Conservation (phyloP, 768 basidiomycete genomes). For the Mycena venus region DNA sequence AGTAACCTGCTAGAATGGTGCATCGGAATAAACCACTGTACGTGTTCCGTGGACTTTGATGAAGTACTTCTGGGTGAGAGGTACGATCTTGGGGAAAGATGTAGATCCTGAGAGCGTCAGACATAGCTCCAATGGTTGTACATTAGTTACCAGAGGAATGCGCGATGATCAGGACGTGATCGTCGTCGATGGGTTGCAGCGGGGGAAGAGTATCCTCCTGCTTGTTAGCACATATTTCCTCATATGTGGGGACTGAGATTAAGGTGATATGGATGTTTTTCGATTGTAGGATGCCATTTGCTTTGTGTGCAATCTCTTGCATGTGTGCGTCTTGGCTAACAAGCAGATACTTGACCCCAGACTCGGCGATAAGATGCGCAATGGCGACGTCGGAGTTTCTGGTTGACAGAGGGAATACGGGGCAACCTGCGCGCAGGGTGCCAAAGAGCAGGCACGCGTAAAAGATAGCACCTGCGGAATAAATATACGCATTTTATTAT, state of each 20-base stretch:
- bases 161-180: slow-evolving; percentile 3
- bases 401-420: slow-evolving; percentile 5
- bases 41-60: not conserved
- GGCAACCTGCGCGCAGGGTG: slow-evolving; percentile 4
- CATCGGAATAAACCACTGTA: not conserved
- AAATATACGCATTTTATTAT: not conserved
- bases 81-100: slow-evolving; percentile 15
- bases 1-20: not conserved
- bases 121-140: not conserved
- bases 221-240: not conserved
- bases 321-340: slow-evolving; percentile 10
- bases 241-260: slow-evolving; percentile 1
- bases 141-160: slow-evolving; percentile 14
- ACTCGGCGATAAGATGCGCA: slow-evolving; percentile 14
- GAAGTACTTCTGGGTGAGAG: slow-evolving; percentile 5
- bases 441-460: slow-evolving; percentile 7
- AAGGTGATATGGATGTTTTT: not conserved
- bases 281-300: not conserved
- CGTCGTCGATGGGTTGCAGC: slow-evolving; percentile 6
- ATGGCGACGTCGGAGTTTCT: not conserved
- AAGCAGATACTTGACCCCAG: not conserved
- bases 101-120: slow-evolving; percentile 10
- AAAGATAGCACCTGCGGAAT: slow-evolving; percentile 3
- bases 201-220: not conserved
- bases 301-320: slow-evolving; percentile 8